Evolutionary conservation across 495 filamentous ascomycete genomes (phyloP), one percentile per base, ranked within the genome.

Genomic region (Cetradonia linearis): DNA sequence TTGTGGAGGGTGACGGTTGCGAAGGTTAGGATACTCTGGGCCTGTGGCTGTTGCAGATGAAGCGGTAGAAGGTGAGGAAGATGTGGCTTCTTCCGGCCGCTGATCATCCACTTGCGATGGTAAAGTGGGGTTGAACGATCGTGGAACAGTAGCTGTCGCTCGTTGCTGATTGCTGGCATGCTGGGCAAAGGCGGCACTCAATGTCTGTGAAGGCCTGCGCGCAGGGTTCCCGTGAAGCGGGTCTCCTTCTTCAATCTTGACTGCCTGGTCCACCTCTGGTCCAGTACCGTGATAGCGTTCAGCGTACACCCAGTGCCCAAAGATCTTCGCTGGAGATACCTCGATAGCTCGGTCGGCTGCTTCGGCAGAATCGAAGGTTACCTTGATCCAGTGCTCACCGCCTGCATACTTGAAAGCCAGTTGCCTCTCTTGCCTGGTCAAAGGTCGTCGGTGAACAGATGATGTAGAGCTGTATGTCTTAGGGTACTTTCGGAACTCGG

Each of bases 371-470:
- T 94, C 88, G 64, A 92, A 96, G 1, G 91, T 96, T 55, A 96
- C 78, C 67, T 95, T 95, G 65, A 96, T 88, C 91, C 91, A 96
- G 73, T 91, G 82, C 61, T 84, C 80, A 18, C 91, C 91, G 57
- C 88, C 85, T 25, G 83, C 83, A 62, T 86, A 87, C 52, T 75
- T 78, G 71, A 86, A 88, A 60, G 88, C 85, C 68, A 89, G 87
- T 58, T 75, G 77, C 63, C 87, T 83, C 64, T 92, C 88, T 37
- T 82, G 80, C 30, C 77, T 69, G 18, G 88, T 84, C 20, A 94
- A 69, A 7, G 80, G 75, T 38, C 76, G 75, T 42, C 73, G 76
- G 47, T 77, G 70, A 27, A 81, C 78, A 40, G 83, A 77, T 1
- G 84, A 80, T 36, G 85, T 77, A 70, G 88, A 82, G 64, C 86